Conservation (phyloP, 805 yeast species). For the Wilhelminamyces savonicus region DNA sequence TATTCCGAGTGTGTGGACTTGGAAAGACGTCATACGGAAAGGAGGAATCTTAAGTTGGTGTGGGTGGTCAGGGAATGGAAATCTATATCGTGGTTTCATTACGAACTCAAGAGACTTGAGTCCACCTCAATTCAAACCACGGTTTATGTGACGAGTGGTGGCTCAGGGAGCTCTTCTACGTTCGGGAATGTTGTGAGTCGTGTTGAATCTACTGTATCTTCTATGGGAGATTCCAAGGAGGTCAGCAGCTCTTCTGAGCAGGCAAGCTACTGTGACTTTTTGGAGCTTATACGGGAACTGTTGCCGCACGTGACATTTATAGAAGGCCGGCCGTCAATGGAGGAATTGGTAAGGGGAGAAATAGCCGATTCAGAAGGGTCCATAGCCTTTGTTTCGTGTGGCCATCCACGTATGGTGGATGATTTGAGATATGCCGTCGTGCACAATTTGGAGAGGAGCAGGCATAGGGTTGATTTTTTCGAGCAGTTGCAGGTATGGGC, state of each 20-base stretch:
- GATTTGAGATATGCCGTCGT: constrained; percentile 18
- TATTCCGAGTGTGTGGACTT: constrained; percentile 32
- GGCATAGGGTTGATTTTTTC: constrained; percentile 11
- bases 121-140: too few relatives aligned
- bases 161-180: constrained; percentile 5
- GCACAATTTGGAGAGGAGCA: constrained; percentile 6
- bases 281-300: too few relatives aligned
- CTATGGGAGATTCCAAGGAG: too few relatives aligned
- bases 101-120: constrained; percentile 15
- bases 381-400: constrained; percentile 24
- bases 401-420: constrained; percentile 28
- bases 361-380: constrained; percentile 7
- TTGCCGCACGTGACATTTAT: constrained; percentile 12
- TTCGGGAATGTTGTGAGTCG: constrained; percentile 10
- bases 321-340: constrained; percentile 35
- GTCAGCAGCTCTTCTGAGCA: too few relatives aligned
- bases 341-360: constrained; percentile 2
- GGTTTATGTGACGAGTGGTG: constrained; percentile 25
- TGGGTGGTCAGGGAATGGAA: constrained; percentile 20
- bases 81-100: constrained; percentile 18
- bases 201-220: too few relatives aligned
- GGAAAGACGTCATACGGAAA: constrained; percentile 12
- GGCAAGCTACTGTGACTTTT: too few relatives aligned
- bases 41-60: constrained; percentile 11
- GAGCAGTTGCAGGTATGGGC: constrained; percentile 15